Percentiles rank a stretch among this genome's conserved stretches.
Evolutionary conservation across 2,329 filamentous ascomycete species (phyloP).

Genomic region (Pyrenophora tritici-repentis): DNA sequence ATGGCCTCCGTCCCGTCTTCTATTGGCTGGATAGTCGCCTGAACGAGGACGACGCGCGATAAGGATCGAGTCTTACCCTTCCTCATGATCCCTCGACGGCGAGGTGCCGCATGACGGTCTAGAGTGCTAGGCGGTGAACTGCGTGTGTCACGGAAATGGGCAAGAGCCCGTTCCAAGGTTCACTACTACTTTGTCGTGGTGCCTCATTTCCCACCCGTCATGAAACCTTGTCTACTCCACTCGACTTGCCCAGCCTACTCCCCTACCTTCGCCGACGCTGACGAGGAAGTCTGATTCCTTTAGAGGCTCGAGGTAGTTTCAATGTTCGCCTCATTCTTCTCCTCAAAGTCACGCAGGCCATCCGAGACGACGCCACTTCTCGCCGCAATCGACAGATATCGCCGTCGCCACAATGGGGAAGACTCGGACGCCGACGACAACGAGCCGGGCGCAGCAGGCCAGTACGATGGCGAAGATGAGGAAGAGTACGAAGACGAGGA

Average conservation of each 20-base stretch:
- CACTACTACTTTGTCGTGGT: slow-evolving; percentile 13
- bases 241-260: slow-evolving; percentile 6
- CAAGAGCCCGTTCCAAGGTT: slow-evolving; percentile 9
- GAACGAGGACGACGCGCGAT: slow-evolving; percentile 8
- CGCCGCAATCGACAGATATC: slow-evolving; percentile 38
- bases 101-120: slow-evolving; percentile 14
- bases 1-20: slow-evolving; percentile 9
- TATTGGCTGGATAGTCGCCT: slow-evolving; percentile 8
- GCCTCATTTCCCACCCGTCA: slow-evolving; percentile 15
- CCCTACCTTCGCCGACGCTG: slow-evolving; percentile 13
- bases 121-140: slow-evolving; percentile 14
- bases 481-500: slow-evolving; percentile 33
- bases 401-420: slow-evolving; percentile 31
- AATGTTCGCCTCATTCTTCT: slow-evolving; percentile 49
- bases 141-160: slow-evolving; percentile 12
- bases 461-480: slow-evolving; percentile 39
- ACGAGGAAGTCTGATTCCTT: slow-evolving; percentile 12
- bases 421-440: slow-evolving; percentile 29
- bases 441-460: slow-evolving; percentile 22
- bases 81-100: slow-evolving; percentile 12
- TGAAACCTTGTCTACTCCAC: slow-evolving; percentile 15
- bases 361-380: slow-evolving; percentile 46
- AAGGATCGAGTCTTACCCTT: slow-evolving; percentile 11
- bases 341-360: slow-evolving; percentile 34
- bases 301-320: slow-evolving; percentile 23